These are phyloP conservation scores for Boletellus sp. DNA, from an alignment of 768 basidiomycete species.

Conservation along the genomic window DNA sequence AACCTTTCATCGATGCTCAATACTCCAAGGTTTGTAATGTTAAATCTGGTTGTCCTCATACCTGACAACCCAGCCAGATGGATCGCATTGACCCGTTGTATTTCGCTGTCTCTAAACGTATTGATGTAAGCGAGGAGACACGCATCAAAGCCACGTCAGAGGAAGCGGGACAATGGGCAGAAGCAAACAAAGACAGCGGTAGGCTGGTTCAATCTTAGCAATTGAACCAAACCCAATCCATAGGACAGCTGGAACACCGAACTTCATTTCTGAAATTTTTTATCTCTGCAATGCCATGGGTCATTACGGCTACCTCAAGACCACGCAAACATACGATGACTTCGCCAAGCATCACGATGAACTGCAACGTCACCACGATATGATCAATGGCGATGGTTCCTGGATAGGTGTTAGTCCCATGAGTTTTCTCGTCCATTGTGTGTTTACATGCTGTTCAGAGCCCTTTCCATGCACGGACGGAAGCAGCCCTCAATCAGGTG, in stretches of 20 bases:
- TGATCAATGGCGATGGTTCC: constrained; percentile 67
- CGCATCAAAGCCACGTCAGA: constrained; percentile 90
- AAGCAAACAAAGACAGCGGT: constrained; percentile 50
- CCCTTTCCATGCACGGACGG: constrained; percentile 70
- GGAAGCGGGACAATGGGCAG: constrained; percentile 74
- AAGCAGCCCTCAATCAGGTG: constrained; percentile 70
- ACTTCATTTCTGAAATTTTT: constrained; percentile 95
- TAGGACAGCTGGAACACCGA: constrained; percentile 57
- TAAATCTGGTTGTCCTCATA: not conserved
- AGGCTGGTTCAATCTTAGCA: not conserved
- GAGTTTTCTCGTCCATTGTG: not conserved
- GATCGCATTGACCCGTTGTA: constrained; percentile 87
- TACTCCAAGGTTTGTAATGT: constrained; percentile 68
- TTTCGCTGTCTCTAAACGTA: constrained; percentile 66
- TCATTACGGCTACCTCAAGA: constrained; percentile 84
- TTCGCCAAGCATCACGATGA: constrained; percentile 74
- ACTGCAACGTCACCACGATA: constrained; percentile 71
- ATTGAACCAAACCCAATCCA: not conserved
- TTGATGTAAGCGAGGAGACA: constrained; percentile 85
- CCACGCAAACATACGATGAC: constrained; percentile 72
- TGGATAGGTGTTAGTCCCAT: constrained; percentile 71
- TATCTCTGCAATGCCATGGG: constrained; percentile 83
- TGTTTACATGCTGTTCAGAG: constrained; percentile 39
- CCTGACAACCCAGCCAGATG: constrained; percentile 48
- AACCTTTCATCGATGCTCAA: constrained; percentile 91